A percentile compares a stretch with the other conserved stretches of the same genome.
Evolutionary conservation across 148 eudicot species (phyloP).

Genomic region (Chenopodium suecicum): DNA sequence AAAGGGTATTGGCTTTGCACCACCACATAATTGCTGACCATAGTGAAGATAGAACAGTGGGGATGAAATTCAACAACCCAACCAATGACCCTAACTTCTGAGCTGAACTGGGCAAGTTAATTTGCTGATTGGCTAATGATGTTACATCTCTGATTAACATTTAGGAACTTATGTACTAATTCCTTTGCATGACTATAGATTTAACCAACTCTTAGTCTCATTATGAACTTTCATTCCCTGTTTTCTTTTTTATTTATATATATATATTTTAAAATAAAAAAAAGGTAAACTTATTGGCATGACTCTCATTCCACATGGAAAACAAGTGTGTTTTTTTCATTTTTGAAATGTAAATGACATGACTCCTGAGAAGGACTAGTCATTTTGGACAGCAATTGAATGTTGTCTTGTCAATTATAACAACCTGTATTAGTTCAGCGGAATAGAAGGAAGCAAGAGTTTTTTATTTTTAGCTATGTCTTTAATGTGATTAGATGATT

Average conservation of each 20-base stretch:
- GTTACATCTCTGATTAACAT: background rate
- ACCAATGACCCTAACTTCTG: background rate
- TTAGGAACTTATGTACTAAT: background rate
- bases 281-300: background rate
- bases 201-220: background rate
- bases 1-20: background rate
- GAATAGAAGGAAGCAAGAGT: background rate
- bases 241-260: no score
- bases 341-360: background rate
- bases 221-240: background rate
- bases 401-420: background rate
- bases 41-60: background rate
- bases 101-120: background rate
- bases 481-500: background rate
- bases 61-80: background rate
- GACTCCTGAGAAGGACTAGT: background rate
- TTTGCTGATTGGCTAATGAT: background rate
- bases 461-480: background rate
- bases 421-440: background rate
- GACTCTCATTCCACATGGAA: background rate
- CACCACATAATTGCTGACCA: background rate
- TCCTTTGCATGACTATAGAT: background rate
- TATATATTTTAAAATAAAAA: no score
- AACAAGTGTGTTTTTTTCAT: conserved; percentile 4
- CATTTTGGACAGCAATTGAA: background rate